Evolutionary conservation across 2,329 filamentous ascomycete genomes (phyloP).

Genomic region (Dactylonectria macrodidyma): DNA sequence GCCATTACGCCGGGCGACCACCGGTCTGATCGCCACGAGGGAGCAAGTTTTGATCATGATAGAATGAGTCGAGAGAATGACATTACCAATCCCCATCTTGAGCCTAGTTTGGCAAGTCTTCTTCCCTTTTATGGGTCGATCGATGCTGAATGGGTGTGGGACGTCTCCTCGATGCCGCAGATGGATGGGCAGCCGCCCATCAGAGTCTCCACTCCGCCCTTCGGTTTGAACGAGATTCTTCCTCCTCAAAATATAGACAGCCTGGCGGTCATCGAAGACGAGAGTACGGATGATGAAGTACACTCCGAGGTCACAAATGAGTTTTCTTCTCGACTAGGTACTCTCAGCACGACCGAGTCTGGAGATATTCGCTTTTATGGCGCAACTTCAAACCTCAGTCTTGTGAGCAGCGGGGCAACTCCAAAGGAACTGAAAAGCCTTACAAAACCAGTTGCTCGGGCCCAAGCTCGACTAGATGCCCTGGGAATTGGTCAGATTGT

Average conservation of each 20-base stretch:
- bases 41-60: background rate
- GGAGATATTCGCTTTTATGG: conserved; percentile 16
- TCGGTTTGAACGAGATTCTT: background rate
- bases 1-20: background rate
- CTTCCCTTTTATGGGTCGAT: background rate
- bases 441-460: background rate
- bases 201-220: too few species aligned
- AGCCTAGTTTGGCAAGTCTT: background rate
- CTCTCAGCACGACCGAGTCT: background rate
- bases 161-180: conserved; percentile 2
- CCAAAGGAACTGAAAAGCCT: background rate
- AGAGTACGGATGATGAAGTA: conserved; percentile 4
- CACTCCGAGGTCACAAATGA: conserved; percentile 12
- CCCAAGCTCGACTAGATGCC: conserved; percentile 3
- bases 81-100: background rate
- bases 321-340: conserved; percentile 16
- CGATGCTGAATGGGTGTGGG: conserved; percentile 3
- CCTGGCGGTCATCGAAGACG: background rate
- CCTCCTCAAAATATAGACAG: background rate
- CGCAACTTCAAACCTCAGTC: conserved; percentile 15
- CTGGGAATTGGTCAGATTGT: conserved; percentile 8
- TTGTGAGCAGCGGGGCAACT: conserved; percentile 1
- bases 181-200: background rate
- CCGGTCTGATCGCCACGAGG: background rate
- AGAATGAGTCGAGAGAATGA: background rate